A percentile compares a stretch with the other conserved stretches of the same genome.
Conservation (phyloP, 768 basidiomycete genomes). For the Pisolithus microcarpus region DNA sequence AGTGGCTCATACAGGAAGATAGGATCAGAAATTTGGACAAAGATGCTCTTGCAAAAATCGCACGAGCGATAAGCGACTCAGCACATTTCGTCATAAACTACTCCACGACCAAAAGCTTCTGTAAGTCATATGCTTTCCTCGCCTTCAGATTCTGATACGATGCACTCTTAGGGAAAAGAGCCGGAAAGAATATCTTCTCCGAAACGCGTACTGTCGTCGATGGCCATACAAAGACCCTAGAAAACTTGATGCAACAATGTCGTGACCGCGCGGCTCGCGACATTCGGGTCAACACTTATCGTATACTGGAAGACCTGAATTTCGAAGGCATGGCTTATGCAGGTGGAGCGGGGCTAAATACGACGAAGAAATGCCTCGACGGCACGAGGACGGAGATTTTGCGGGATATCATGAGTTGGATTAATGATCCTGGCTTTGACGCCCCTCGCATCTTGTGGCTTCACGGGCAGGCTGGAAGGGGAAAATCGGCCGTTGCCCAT, state of each 20-base stretch:
- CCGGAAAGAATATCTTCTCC: neutral
- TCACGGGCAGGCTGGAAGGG: neutral
- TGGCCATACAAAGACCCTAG: neutral
- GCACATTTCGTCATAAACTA: neutral
- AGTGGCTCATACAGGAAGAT: neutral
- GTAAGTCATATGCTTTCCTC: conserved; percentile 1
- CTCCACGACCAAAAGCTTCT: neutral
- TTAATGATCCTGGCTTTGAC: neutral
- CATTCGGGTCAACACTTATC: neutral
- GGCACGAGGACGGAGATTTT: conserved; percentile 11
- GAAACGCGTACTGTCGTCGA: neutral
- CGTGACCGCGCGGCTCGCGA: neutral
- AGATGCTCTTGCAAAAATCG: neutral
- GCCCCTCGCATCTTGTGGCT: neutral
- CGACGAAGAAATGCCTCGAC: conserved; percentile 6
- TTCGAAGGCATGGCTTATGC: neutral
- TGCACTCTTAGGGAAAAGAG: neutral
- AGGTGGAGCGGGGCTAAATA: neutral
- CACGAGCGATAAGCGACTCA: neutral
- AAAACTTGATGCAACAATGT: neutral
- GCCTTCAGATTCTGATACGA: neutral
- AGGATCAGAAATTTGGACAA: neutral
- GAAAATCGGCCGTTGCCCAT: neutral
- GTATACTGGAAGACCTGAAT: neutral
- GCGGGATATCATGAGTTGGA: conserved; percentile 11